Percentiles rank a stretch among this genome's conserved stretches.
Evolutionary conservation across 352 stramenopile genomes (phyloP).

Genomic region (Hyaloperonospora brassicae): DNA sequence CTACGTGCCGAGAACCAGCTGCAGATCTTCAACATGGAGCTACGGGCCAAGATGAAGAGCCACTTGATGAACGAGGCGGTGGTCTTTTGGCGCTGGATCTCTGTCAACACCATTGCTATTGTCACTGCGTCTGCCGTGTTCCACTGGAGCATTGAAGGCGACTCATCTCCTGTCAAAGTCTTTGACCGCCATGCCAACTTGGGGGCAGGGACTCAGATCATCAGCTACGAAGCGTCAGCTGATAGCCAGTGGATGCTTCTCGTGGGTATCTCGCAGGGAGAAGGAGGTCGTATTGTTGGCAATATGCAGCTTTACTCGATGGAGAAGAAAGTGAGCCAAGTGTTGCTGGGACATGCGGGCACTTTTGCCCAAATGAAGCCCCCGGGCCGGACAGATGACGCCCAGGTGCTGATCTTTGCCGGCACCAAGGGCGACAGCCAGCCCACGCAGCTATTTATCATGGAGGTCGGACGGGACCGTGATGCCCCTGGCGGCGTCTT

Average conservation of each 20-base stretch:
- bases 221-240: conserved; percentile 97
- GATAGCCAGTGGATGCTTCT: conserved; percentile 99
- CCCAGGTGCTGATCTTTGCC: conserved; percentile 83
- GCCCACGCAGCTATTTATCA: conserved; percentile 90
- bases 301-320: conserved; percentile 99
- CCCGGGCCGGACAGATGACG: conserved; percentile 87
- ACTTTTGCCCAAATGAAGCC: conserved; percentile 95
- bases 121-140: conserved; percentile 95
- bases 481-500: conserved; percentile 93
- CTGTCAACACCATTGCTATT: conserved; percentile 93
- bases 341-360: conserved; percentile 94
- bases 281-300: conserved; percentile 89
- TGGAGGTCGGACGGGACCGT: conserved; percentile 97
- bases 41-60: conserved; percentile 98
- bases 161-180: conserved; percentile 90
- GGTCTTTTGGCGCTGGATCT: conserved; percentile 99
- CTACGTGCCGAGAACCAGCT: conserved; percentile 89
- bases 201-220: conserved; percentile 94
- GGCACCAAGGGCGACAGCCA: conserved; percentile 75
- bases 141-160: conserved; percentile 96
- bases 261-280: conserved; percentile 94
- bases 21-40: conserved; percentile 99
- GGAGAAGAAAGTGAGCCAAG: conserved; percentile 98
- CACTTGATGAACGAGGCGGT: conserved; percentile 89
- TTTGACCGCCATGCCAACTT: conserved; percentile 97